Conservation (phyloP, 768 basidiomycete genomes). For the Tremella yokohamensis region DNA sequence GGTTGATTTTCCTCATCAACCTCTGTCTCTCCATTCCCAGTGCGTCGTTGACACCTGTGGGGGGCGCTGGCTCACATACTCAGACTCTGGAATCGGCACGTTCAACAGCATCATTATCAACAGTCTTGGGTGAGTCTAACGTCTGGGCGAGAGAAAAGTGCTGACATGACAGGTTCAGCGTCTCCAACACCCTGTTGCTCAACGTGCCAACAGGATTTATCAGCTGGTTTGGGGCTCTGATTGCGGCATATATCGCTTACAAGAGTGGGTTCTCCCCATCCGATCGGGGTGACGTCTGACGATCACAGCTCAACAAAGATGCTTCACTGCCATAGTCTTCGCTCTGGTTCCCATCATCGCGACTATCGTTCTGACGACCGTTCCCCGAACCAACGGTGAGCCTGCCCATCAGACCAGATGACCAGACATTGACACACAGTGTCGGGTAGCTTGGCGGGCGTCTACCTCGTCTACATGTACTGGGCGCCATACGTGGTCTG, state of each 20-base stretch:
- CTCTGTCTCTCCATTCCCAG: constrained; percentile 35
- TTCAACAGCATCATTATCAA: constrained; percentile 31
- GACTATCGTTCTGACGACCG: constrained; percentile 32
- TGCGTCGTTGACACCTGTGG: not conserved
- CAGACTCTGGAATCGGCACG: not conserved
- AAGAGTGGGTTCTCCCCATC: constrained; percentile 25
- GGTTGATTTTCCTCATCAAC: constrained; percentile 36
- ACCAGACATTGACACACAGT: constrained; percentile 20
- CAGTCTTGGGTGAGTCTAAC: constrained; percentile 18
- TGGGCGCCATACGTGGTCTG: constrained; percentile 38
- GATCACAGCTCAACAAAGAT: constrained; percentile 10
- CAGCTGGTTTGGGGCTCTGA: constrained; percentile 27
- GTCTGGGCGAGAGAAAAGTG: not conserved
- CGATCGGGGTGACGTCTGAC: constrained; percentile 26
- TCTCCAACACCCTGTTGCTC: constrained; percentile 14
- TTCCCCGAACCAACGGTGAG: constrained; percentile 32
- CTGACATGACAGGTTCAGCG: too few relatives aligned
- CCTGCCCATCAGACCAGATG: constrained; percentile 28
- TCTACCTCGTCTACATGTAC: constrained; percentile 41
- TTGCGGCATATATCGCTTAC: constrained; percentile 26
- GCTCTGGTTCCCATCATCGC: constrained; percentile 27
- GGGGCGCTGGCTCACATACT: too few relatives aligned
- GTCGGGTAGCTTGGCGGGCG: constrained; percentile 32
- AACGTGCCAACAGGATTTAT: constrained; percentile 36
- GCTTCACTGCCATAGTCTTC: constrained; percentile 19